These are phyloP conservation scores for Lagenaria siceraria DNA, from an alignment of 306 rosid genomes.

Conservation along the genomic window DNA sequence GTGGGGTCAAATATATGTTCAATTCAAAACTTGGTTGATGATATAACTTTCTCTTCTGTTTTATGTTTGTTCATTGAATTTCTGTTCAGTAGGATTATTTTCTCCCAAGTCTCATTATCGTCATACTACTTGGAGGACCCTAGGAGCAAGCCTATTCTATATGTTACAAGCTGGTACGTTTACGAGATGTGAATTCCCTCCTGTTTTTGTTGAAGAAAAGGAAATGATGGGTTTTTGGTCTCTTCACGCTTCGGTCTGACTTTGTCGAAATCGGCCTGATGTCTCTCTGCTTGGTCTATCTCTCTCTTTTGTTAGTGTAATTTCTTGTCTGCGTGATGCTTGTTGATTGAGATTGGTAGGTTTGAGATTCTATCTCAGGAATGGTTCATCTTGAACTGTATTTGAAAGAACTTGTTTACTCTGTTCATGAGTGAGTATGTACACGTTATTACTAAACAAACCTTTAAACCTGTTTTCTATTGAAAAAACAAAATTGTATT, in stretches of 20 bases:
- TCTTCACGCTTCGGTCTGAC: neutral
- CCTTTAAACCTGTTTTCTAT: neutral
- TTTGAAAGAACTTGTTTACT: neutral
- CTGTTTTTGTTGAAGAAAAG: neutral
- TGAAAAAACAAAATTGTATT: neutral
- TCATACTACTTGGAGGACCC: neutral
- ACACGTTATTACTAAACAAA: neutral
- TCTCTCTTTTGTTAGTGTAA: neutral
- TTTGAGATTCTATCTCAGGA: neutral
- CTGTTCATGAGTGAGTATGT: neutral
- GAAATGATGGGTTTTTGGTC: neutral
- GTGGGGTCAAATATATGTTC: neutral
- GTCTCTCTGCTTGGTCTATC: neutral
- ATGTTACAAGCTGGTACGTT: neutral
- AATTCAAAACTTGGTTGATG: neutral
- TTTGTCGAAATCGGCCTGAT: neutral
- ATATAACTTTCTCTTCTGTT: neutral
- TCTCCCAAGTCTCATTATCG: neutral
- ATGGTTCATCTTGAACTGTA: neutral
- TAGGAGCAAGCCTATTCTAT: neutral
- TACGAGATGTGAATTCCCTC: neutral
- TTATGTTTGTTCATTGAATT: neutral
- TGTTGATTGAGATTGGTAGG: neutral
- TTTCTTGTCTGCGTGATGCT: neutral
- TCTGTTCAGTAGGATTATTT: neutral